A percentile compares a stretch with the other conserved stretches of the same genome.
These are phyloP conservation scores for Pezizomycotina sp. DNA, from an alignment of 2,329 filamentous ascomycete species.

Conservation along the genomic window DNA sequence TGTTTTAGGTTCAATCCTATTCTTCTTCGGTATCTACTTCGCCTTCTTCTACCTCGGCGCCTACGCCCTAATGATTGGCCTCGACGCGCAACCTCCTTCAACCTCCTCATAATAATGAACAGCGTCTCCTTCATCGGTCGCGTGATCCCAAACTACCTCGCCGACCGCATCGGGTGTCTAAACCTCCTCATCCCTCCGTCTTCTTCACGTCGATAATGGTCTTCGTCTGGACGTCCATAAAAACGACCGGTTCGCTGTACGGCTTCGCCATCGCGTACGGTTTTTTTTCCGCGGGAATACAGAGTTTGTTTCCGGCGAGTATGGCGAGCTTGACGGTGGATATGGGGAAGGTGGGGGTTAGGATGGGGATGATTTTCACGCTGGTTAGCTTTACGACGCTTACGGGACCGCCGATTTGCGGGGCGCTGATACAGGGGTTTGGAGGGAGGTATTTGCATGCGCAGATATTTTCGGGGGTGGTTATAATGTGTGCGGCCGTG, in stretches of 20 bases:
- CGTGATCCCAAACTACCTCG: slow-evolving; percentile 41
- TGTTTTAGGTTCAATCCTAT: no score
- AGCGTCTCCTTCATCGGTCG: slow-evolving; percentile 44
- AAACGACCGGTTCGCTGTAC: slow-evolving; percentile 38
- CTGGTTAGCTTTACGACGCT: slow-evolving; percentile 39
- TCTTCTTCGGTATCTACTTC: slow-evolving; percentile 40
- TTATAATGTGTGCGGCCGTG: no score
- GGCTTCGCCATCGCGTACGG: slow-evolving; percentile 49
- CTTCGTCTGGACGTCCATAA: slow-evolving; percentile 44
- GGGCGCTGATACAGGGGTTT: slow-evolving; percentile 33
- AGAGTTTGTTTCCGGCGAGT: slow-evolving; percentile 49
- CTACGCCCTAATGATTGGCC: slow-evolving; percentile 32
- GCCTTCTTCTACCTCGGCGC: slow-evolving; percentile 43
- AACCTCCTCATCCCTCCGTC: slow-evolving; percentile 42
- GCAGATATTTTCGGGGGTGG: no score
- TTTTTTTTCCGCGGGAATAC: slow-evolving; percentile 45
- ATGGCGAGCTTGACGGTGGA: slow-evolving; percentile 40
- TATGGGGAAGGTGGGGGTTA: slow-evolving; percentile 37
- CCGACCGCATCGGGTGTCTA: slow-evolving; percentile 43
- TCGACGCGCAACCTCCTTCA: slow-evolving; percentile 35
- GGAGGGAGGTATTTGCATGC: no score
- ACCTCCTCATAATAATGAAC: slow-evolving; percentile 49
- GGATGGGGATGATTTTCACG: slow-evolving; percentile 43
- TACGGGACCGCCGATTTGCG: slow-evolving; percentile 40
- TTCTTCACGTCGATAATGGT: slow-evolving; percentile 31